Conservation (phyloP, 2,329 filamentous ascomycete species). For the Clathrospora elynae region DNA sequence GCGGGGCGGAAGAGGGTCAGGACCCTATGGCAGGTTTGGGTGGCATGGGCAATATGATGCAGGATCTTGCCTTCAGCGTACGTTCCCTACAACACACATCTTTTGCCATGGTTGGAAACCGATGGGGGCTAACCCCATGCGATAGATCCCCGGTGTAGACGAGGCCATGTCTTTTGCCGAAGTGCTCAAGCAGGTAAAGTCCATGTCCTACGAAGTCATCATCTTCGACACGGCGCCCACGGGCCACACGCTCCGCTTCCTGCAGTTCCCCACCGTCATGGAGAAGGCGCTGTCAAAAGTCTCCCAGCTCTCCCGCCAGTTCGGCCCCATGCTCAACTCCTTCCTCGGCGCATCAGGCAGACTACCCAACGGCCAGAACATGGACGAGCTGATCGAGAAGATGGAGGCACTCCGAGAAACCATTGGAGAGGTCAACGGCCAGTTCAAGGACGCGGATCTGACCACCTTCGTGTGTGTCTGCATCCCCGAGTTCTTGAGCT, state of each 20-base stretch:
- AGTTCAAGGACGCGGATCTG: conserved; percentile 95
- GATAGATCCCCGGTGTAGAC: conserved; percentile 93
- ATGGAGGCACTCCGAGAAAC: conserved; percentile 92
- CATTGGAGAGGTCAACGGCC: conserved; percentile 92
- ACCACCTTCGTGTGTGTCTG: conserved; percentile 98
- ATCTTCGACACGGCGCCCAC: conserved; percentile 99
- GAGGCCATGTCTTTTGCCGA: conserved; percentile 99
- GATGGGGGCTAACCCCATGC: conserved; percentile 5
- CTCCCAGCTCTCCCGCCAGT: conserved; percentile 89
- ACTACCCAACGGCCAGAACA: conserved; percentile 88
- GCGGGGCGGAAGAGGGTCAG: conserved; percentile 71
- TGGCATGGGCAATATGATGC: conserved; percentile 93
- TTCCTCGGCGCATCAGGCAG: conserved; percentile 79
- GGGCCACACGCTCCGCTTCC: conserved; percentile 95
- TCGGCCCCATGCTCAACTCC: conserved; percentile 93
- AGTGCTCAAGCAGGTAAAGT: conserved; percentile 98
- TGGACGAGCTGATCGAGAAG: conserved; percentile 91
- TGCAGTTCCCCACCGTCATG: conserved; percentile 96
- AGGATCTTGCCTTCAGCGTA: conserved; percentile 94
- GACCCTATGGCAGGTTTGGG: conserved; percentile 71
- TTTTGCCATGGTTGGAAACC: background rate
- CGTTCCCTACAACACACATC: conserved; percentile 40
- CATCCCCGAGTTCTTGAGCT: conserved; percentile 93
- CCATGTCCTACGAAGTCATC: conserved; percentile 97
- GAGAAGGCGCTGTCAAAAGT: conserved; percentile 99